A percentile compares a stretch with the other conserved stretches of the same genome.
These are phyloP conservation scores for Erodium chrysanthum DNA, from an alignment of 441 rosid genomes.

Conservation along the genomic window DNA sequence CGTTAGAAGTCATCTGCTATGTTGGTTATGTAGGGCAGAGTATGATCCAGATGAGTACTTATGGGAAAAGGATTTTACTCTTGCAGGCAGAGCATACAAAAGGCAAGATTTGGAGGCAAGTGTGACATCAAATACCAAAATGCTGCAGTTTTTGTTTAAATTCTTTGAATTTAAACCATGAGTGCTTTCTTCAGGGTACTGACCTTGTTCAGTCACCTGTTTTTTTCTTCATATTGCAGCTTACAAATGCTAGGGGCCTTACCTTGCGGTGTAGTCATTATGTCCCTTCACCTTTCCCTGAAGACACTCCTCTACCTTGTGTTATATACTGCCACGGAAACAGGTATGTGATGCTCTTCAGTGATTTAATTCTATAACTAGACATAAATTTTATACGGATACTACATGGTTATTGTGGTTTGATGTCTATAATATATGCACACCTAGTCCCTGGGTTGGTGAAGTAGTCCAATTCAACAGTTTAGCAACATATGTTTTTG, in stretches of 20 bases:
- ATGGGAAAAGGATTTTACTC: conserved; percentile 80
- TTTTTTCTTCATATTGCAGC: conserved; percentile 37
- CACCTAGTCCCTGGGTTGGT: neutral
- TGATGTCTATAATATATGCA: neutral
- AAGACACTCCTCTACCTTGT: conserved; percentile 79
- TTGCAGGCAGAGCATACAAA: conserved; percentile 67
- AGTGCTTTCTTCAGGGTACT: conserved; percentile 9
- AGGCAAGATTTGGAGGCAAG: conserved; percentile 97
- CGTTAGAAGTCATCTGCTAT: conserved; percentile 4
- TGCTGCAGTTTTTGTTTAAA: conserved; percentile 11
- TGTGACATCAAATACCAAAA: conserved; percentile 30
- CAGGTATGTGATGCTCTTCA: conserved; percentile 39
- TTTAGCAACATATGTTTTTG: neutral
- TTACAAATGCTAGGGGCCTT: conserved; percentile 72
- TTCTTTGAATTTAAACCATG: neutral
- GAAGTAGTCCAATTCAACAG: neutral
- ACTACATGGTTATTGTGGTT: neutral
- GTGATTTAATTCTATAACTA: conserved; percentile 8
- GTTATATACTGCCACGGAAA: conserved; percentile 96
- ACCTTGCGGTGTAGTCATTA: conserved; percentile 79
- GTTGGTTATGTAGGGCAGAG: conserved; percentile 50
- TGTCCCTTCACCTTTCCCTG: conserved; percentile 53
- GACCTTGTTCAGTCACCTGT: conserved; percentile 17
- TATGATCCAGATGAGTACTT: conserved; percentile 87
- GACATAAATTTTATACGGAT: conserved; percentile 5